phyloP scores from a whole-genome alignment of 208 protist genomes.

The Crithidia expoeki region DNA sequence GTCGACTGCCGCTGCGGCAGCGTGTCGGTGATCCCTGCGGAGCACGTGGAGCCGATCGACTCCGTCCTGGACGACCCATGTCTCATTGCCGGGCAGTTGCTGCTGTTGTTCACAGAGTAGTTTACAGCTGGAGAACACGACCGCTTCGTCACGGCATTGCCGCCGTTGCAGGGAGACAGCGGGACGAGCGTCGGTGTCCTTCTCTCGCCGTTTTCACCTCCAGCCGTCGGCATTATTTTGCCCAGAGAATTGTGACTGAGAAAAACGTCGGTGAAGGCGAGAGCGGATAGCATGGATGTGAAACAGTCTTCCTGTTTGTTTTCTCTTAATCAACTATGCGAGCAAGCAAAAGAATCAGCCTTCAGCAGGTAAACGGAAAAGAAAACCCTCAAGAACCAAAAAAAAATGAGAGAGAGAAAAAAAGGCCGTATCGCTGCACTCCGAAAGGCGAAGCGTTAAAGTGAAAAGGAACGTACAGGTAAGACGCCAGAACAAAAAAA shows the following conservation, averaged over 20 bases:
- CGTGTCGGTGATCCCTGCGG: conserved; percentile 4
- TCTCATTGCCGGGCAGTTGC: neutral
- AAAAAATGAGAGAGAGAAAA: conserved; percentile 5
- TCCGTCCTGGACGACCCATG: neutral
- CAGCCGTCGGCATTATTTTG: neutral
- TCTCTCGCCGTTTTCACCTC: conserved; percentile 3
- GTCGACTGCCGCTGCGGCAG: conserved; percentile 15
- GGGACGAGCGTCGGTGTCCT: neutral
- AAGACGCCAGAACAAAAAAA: neutral
- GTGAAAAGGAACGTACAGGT: neutral
- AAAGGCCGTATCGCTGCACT: neutral
- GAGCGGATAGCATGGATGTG: conserved; percentile 14
- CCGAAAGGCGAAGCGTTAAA: conserved; percentile 1
- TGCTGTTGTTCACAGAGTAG: neutral
- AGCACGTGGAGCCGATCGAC: neutral
- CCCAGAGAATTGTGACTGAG: neutral
- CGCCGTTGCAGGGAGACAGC: neutral
- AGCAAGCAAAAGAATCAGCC: too few species aligned
- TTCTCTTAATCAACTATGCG: too few species aligned
- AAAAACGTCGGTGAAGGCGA: neutral
- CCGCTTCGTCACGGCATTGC: too few species aligned
- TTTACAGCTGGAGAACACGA: neutral
- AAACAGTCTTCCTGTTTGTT: neutral
- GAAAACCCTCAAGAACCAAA: conserved; percentile 4
- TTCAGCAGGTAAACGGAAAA: neutral